Evolutionary conservation across 345 rosid genomes (phyloP).

Genomic region (Adansonia digitata): DNA sequence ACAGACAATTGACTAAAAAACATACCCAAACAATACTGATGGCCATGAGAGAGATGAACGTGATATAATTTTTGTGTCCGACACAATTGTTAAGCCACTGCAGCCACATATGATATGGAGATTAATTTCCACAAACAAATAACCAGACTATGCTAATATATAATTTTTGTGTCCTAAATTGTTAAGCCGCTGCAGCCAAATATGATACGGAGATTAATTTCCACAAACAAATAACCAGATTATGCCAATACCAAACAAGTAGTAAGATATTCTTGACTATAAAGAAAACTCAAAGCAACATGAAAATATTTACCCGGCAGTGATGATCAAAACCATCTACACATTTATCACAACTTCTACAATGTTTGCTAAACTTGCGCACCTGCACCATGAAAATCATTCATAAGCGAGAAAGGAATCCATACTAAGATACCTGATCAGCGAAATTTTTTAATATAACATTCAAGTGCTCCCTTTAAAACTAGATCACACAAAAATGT

Average conservation of each 20-base stretch:
- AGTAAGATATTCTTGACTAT: slow-evolving; percentile 7
- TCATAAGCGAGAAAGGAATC: slow-evolving; percentile 9
- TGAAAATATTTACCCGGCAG: slow-evolving; percentile 62
- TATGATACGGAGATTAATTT: slow-evolving; percentile 25
- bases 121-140: slow-evolving; percentile 21
- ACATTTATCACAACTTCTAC: slow-evolving; percentile 14
- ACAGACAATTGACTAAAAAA: slow-evolving; percentile 5
- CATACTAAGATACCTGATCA: background rate
- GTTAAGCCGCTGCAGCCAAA: slow-evolving; percentile 88
- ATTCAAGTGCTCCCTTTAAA: background rate
- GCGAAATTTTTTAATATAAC: background rate
- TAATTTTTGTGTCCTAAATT: slow-evolving; percentile 92
- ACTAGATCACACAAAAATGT: background rate
- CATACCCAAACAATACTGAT: slow-evolving; percentile 88
- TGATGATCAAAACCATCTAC: slow-evolving; percentile 99
- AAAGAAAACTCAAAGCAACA: slow-evolving; percentile 14
- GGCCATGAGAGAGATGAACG: slow-evolving; percentile 88
- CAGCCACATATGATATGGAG: slow-evolving; percentile 26
- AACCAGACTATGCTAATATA: too few species aligned
- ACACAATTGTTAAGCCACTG: slow-evolving; percentile 99
- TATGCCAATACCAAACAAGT: slow-evolving; percentile 9
- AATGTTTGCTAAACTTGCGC: slow-evolving; percentile 14
- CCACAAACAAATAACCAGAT: background rate
- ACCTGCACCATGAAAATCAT: slow-evolving; percentile 9
- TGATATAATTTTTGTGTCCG: slow-evolving; percentile 79